Evolutionary conservation across 1,284 basidiomycete species (phyloP).

Genomic region (Pseudozyma hubeiensis): DNA sequence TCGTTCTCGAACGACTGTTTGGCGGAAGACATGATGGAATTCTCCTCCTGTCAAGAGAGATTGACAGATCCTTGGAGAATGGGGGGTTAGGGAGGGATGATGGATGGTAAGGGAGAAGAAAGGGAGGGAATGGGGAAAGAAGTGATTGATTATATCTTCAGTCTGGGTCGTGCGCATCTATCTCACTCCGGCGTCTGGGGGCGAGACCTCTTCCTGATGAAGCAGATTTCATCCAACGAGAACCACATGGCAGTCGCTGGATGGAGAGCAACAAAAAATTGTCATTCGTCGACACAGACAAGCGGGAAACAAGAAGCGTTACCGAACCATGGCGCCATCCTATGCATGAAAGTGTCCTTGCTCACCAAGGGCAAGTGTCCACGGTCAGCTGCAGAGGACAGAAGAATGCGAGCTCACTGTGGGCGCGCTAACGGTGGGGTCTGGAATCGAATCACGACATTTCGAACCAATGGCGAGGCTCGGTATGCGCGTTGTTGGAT

Average conservation of each 20-base stretch:
- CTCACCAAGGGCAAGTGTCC: no score
- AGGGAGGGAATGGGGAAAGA: not conserved
- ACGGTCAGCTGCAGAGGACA: not conserved
- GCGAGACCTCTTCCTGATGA: not conserved
- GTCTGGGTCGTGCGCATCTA: not conserved
- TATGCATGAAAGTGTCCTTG: constrained; percentile 18
- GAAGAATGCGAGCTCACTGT: not conserved
- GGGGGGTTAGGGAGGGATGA: not conserved
- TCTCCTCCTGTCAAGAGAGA: constrained; percentile 32
- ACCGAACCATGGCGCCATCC: constrained; percentile 21
- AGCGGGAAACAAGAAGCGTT: not conserved
- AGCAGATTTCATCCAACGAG: not conserved
- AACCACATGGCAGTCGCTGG: not conserved
- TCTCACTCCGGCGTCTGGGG: not conserved
- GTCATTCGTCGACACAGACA: constrained; percentile 3
- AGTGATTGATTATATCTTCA: constrained; percentile 14
- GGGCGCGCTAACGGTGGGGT: no score
- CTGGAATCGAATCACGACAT: constrained; percentile 31
- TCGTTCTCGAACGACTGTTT: constrained; percentile 38
- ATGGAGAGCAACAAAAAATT: not conserved
- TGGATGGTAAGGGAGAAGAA: not conserved
- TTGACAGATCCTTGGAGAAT: constrained; percentile 34
- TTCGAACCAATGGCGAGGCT: constrained; percentile 20
- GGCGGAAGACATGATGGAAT: constrained; percentile 26
- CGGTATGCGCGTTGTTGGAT: constrained; percentile 3